Base-by-base conservation (phyloP, 1,284 basidiomycete species). In the Heterobasidion occidentale region DNA sequence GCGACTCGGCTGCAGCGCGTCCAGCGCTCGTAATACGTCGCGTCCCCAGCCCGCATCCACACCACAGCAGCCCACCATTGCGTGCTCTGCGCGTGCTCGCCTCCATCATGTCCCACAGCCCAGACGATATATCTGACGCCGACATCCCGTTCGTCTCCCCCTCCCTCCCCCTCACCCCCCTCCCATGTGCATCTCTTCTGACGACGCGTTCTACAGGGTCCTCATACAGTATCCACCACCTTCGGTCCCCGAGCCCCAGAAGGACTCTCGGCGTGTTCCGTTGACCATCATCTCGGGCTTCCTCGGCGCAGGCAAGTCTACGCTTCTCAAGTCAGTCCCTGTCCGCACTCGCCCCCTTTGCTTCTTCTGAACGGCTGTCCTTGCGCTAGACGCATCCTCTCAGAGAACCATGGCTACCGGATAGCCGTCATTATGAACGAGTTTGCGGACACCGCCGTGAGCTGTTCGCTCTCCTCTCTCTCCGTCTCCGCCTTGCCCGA, bases 391-490 rank as follows among this genome's bases (percentile, higher is more conserved):
- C 86, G 92, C 42, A 95, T 97, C 60, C 74, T 98, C 59, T 94
- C 90, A 5, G 92, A 92, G 65, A 78, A 87, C 49, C 94, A 97
- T 78, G 94, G 94, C 1, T 92, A 94, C 66, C 83, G 90, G 46
- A 96, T 98, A 60, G 94, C 94, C 4, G 94, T 98, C 27, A 96
- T 97, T 64, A 94, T 98, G 92, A 98, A 97, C 67, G 94, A 94
- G 67, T 93, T 93, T 65, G 90, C 88, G 11, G 89, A 92, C 66
- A 89, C 88, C 45, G 86, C 87, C 63, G 88, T 90, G 64, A 65
- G 83, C 73, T 11, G 58, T 51, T 57, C 17, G 33, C 52, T 27
- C 27, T 27, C 27, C 3, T 27, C n/a, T n/a, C 33, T 53, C 27
- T 20, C n/a, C n/a, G 3, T 20, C 12, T 19, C 17, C 17, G 4